These are phyloP conservation scores for Paragyromitra xinjiangensis DNA, from an alignment of 495 filamentous ascomycete genomes.

Conservation along the genomic window DNA sequence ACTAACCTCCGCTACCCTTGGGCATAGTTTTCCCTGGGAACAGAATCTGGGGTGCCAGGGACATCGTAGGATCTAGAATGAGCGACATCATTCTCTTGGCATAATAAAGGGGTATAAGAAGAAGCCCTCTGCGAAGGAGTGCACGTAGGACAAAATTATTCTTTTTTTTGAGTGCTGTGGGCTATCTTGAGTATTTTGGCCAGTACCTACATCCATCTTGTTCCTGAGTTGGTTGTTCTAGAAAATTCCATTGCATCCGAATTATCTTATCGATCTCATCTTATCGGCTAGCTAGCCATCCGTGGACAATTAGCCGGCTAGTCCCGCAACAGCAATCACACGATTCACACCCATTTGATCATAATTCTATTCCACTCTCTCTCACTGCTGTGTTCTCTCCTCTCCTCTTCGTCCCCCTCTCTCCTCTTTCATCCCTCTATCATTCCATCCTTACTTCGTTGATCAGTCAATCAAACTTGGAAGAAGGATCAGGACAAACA, in stretches of 20 bases:
- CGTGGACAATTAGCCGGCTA: slow-evolving; percentile 15
- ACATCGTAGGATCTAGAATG: background rate
- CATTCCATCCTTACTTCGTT: background rate
- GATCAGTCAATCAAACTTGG: slow-evolving; percentile 2
- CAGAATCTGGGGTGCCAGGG: background rate
- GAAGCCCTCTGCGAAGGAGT: background rate
- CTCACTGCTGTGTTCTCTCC: background rate
- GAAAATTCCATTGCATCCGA: background rate
- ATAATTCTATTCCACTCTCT: background rate
- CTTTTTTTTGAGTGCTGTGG: background rate
- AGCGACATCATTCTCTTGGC: background rate
- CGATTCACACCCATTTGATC: background rate
- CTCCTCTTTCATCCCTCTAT: no score
- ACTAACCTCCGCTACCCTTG: background rate
- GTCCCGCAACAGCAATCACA: slow-evolving; percentile 6
- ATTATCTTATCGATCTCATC: slow-evolving; percentile 30
- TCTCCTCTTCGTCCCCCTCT: background rate
- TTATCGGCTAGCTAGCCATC: slow-evolving; percentile 2
- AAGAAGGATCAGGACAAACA: background rate
- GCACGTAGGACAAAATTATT: no score
- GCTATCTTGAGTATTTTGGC: background rate
- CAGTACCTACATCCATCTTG: no score
- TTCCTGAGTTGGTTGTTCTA: background rate
- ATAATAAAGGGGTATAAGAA: background rate
- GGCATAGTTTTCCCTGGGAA: background rate